phyloP scores from a whole-genome alignment of 2,329 filamentous ascomycete species.

The Lomentospora prolificans region DNA sequence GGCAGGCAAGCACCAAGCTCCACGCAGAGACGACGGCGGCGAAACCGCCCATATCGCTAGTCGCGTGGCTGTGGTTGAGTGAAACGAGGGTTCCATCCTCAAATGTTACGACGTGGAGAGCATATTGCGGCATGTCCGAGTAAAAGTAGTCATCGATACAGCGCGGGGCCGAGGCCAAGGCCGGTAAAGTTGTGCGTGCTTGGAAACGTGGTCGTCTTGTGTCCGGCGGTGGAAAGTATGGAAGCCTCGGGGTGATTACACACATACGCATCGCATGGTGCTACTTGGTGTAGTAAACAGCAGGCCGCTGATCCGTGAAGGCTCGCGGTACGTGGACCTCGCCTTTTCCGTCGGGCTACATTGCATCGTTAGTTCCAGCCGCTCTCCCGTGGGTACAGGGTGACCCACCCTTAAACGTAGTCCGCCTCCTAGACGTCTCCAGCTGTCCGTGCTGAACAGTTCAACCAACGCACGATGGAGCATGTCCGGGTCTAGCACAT shows the following conservation, averaged over 20 bases:
- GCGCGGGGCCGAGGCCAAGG: not conserved
- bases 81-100: conserved; percentile 9
- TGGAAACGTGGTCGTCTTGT: not conserved
- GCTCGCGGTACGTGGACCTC: not conserved
- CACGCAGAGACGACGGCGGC: conserved; percentile 1
- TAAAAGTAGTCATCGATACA: conserved; percentile 5
- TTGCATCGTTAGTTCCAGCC: not conserved
- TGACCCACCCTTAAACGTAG: not conserved
- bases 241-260: not conserved
- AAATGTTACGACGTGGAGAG: conserved; percentile 9
- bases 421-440: not conserved
- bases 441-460: not conserved
- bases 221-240: not conserved
- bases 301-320: not conserved
- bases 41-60: conserved; percentile 4
- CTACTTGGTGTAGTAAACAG: not conserved
- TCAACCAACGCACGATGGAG: not conserved
- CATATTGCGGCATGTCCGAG: conserved; percentile 3
- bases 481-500: not conserved
- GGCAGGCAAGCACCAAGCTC: conserved; percentile 1
- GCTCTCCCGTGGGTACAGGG: not conserved
- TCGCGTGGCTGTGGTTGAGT: conserved; percentile 6
- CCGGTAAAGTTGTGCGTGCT: not conserved
- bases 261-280: not conserved
- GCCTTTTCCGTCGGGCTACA: not conserved